Evolutionary conservation across 805 yeast species (phyloP).

Genomic region (Kazachstania martiniae): DNA sequence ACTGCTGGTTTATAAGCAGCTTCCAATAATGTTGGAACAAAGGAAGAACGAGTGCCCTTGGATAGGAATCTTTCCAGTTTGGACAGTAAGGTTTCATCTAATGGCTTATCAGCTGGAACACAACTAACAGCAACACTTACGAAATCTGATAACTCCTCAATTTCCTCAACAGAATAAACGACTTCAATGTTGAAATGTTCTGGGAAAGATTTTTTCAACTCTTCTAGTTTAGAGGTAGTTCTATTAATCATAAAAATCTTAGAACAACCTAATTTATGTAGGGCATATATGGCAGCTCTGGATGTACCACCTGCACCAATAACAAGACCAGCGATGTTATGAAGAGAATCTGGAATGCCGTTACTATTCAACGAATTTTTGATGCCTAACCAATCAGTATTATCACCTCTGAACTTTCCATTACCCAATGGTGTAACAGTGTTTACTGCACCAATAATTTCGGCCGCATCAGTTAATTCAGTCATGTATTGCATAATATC

Average conservation of each 20-base stretch:
- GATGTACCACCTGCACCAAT: slow-evolving; percentile 98
- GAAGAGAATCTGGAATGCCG: slow-evolving; percentile 44
- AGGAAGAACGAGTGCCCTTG: slow-evolving; percentile 31
- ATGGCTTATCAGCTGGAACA: slow-evolving; percentile 70
- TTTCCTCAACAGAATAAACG: slow-evolving; percentile 39
- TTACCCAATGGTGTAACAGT: slow-evolving; percentile 53
- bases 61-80: slow-evolving; percentile 39
- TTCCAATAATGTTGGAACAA: slow-evolving; percentile 56
- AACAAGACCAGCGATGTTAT: slow-evolving; percentile 51
- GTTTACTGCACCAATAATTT: slow-evolving; percentile 86
- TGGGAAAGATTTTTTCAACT: slow-evolving; percentile 53
- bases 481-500: slow-evolving; percentile 60
- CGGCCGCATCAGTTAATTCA: slow-evolving; percentile 66
- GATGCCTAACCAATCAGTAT: slow-evolving; percentile 95
- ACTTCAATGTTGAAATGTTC: slow-evolving; percentile 46
- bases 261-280: slow-evolving; percentile 64
- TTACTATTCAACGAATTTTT: slow-evolving; percentile 48
- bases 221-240: slow-evolving; percentile 53
- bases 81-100: slow-evolving; percentile 41
- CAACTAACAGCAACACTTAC: slow-evolving; percentile 64
- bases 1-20: slow-evolving; percentile 89
- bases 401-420: slow-evolving; percentile 61
- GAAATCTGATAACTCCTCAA: slow-evolving; percentile 29
- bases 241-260: slow-evolving; percentile 75
- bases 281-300: slow-evolving; percentile 86